Evolutionary conservation across 352 stramenopile genomes (phyloP).

Genomic region (Aphanomyces invadans): DNA sequence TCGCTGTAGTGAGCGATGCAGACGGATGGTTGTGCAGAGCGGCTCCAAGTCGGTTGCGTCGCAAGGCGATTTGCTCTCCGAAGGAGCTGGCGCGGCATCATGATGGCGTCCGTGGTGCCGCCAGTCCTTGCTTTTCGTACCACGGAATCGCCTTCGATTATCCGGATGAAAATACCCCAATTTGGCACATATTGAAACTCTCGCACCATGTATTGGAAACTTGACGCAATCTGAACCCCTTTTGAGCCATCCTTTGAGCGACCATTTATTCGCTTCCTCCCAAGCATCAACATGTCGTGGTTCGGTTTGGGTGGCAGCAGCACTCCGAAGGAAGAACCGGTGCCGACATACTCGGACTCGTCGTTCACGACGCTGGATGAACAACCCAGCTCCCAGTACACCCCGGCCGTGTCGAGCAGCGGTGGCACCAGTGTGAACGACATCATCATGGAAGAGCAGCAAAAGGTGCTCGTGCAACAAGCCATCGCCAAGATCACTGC

Average conservation of each 20-base stretch:
- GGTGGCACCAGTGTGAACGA: slow-evolving; percentile 26
- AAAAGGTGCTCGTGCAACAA: slow-evolving; percentile 80
- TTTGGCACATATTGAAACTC: slow-evolving; percentile 1
- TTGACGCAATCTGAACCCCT: too few relatives aligned
- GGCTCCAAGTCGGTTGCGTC: neutral
- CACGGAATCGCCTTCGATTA: neutral
- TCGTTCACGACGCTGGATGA: neutral
- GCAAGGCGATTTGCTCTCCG: neutral
- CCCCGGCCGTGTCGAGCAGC: neutral
- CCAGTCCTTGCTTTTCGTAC: neutral
- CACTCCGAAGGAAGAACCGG: slow-evolving; percentile 4
- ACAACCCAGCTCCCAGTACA: neutral
- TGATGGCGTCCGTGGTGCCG: neutral
- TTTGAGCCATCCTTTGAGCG: too few relatives aligned
- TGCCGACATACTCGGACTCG: slow-evolving; percentile 7
- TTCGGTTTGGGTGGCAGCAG: slow-evolving; percentile 15
- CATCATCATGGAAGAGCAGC: slow-evolving; percentile 81
- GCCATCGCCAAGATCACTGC: slow-evolving; percentile 85
- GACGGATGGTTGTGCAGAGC: neutral
- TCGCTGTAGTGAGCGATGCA: neutral
- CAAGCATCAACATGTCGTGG: slow-evolving; percentile 18
- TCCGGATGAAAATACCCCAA: neutral
- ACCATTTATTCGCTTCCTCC: slow-evolving; percentile 9
- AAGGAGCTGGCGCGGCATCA: neutral
- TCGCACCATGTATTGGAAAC: too few relatives aligned